Evolutionary conservation across 768 basidiomycete species (phyloP).

Genomic region (Tephrocybe rancida): DNA sequence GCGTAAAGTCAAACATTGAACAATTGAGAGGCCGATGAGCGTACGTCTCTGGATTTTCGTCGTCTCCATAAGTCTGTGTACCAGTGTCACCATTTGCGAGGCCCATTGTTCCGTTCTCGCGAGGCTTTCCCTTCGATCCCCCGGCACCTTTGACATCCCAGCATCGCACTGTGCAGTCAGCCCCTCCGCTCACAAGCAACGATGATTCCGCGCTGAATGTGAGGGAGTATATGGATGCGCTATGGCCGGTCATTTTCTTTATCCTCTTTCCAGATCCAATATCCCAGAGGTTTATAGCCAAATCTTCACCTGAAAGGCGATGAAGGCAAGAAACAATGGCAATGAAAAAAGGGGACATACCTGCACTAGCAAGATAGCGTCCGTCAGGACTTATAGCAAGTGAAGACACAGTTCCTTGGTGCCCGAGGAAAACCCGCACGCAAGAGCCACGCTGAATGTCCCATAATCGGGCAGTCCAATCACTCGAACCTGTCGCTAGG

Average conservation of each 20-base stretch:
- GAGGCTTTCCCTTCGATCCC: conserved; percentile 56
- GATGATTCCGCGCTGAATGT: conserved; percentile 92
- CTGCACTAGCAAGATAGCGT: conserved; percentile 88
- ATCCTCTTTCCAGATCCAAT: conserved; percentile 91
- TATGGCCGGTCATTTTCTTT: conserved; percentile 97
- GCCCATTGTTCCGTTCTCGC: conserved; percentile 50
- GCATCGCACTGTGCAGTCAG: conserved; percentile 97
- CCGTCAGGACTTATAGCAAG: conserved; percentile 94
- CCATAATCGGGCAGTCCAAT: conserved; percentile 96
- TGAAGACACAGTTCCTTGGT: conserved; percentile 85
- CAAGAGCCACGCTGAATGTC: conserved; percentile 96
- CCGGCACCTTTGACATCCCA: conserved; percentile 93
- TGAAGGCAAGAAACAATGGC: not conserved
- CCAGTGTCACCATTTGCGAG: conserved; percentile 21
- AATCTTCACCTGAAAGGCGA: conserved; percentile 69
- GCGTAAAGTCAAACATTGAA: conserved; percentile 11
- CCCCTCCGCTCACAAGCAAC: conserved; percentile 85
- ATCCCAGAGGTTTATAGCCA: conserved; percentile 96
- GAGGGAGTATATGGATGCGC: conserved; percentile 85
- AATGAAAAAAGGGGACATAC: conserved; percentile 36
- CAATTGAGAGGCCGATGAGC: conserved; percentile 26
- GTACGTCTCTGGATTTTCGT: conserved; percentile 72
- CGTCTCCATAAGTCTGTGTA: conserved; percentile 45
- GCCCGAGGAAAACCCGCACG: conserved; percentile 94
- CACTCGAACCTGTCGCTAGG: conserved; percentile 94